Evolutionary conservation across 2,329 filamentous ascomycete species (phyloP).

Genomic region (Hypoxylon sp.): DNA sequence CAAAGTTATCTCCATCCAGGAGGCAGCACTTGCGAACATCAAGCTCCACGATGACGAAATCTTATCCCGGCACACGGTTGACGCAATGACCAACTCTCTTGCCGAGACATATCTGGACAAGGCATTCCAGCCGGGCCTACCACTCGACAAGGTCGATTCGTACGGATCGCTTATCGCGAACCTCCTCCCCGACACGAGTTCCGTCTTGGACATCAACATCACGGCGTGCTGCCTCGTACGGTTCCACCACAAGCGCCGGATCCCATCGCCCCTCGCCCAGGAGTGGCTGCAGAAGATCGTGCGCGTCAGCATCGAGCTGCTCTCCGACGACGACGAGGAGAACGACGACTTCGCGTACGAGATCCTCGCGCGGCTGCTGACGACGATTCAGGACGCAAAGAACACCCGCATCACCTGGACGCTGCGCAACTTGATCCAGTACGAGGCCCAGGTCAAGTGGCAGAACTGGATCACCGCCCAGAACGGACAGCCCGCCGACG

Average conservation of each 20-base stretch:
- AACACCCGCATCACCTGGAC: constrained; percentile 44
- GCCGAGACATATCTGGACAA: constrained; percentile 45
- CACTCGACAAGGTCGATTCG: constrained; percentile 38
- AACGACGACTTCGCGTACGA: constrained; percentile 48
- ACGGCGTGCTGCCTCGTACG: constrained; percentile 46
- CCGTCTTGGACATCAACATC: constrained; percentile 34
- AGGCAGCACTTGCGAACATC: constrained; percentile 43
- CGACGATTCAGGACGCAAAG: constrained; percentile 40
- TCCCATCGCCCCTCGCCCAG: constrained; percentile 30
- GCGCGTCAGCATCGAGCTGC: constrained; percentile 45
- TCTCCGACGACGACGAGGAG: constrained; percentile 47
- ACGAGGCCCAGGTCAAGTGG: constrained; percentile 40
- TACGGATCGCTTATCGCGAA: constrained; percentile 41
- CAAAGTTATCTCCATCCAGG: constrained; percentile 43
- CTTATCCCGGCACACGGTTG: constrained; percentile 40
- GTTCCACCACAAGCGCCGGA: constrained; percentile 45
- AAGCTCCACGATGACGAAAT: constrained; percentile 42
- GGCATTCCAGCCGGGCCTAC: constrained; percentile 39
- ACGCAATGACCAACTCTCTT: constrained; percentile 42
- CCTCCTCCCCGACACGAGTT: constrained; percentile 43
- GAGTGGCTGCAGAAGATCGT: constrained; percentile 43
- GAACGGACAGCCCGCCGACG: constrained; percentile 1
- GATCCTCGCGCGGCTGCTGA: constrained; percentile 43
- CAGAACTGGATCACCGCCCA: constrained; percentile 41
- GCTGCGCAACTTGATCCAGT: constrained; percentile 44